Evolutionary conservation across 2,329 filamentous ascomycete species (phyloP).

Genomic region (Cladophialophora psammophila): DNA sequence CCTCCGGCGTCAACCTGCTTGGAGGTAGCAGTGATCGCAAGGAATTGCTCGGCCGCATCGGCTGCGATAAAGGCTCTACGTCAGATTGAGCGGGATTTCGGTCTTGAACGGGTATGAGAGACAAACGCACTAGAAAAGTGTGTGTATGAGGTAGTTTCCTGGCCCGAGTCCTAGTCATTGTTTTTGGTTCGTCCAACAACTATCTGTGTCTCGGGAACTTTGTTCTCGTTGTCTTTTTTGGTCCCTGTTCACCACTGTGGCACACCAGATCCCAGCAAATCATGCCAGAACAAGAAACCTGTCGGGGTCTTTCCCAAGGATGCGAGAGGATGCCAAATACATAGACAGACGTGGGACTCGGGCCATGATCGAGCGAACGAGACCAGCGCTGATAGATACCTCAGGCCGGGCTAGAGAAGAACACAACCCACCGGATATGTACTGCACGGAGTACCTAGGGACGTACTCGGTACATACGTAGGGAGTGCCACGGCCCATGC

Average conservation of each 20-base stretch:
- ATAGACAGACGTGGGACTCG: neutral
- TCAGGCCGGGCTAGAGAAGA: neutral
- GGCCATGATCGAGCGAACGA: neutral
- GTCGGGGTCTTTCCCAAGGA: neutral
- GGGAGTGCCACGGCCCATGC: neutral
- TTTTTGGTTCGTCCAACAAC: neutral
- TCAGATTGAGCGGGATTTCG: constrained; percentile 23
- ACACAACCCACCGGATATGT: neutral
- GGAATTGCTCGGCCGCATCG: constrained; percentile 45
- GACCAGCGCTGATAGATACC: neutral
- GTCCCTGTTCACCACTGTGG: neutral
- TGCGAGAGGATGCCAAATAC: neutral
- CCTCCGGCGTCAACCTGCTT: constrained; percentile 39
- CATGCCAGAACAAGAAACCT: neutral
- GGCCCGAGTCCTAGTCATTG: neutral
- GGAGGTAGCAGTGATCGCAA: constrained; percentile 41
- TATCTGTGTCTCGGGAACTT: neutral
- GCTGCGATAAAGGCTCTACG: constrained; percentile 43
- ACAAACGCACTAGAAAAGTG: neutral
- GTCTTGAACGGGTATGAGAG: neutral
- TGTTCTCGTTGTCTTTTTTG: neutral
- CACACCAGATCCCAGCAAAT: neutral
- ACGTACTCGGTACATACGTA: neutral
- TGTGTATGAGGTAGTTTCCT: neutral
- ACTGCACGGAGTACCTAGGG: neutral